phyloP scores from a whole-genome alignment of 179 eudicot species.

The Beta lomatogona region DNA sequence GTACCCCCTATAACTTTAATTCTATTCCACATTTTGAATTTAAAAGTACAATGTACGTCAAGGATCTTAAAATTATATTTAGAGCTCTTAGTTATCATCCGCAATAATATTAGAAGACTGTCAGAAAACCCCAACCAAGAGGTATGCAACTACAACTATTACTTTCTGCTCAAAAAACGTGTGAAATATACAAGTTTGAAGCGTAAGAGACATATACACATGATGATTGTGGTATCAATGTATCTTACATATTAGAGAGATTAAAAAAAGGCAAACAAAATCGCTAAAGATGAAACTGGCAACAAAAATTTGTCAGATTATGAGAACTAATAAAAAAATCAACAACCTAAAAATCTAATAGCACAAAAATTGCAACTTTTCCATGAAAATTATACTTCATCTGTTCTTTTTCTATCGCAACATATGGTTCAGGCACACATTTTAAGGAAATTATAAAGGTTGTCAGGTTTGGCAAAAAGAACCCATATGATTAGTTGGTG shows the following conservation, averaged over 20 bases:
- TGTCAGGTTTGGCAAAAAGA: too few relatives aligned
- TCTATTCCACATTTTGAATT: too few relatives aligned
- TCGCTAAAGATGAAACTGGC: background rate
- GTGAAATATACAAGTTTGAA: constrained; percentile 6
- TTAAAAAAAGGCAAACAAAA: constrained; percentile 2
- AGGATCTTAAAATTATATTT: too few relatives aligned
- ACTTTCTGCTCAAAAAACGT: background rate
- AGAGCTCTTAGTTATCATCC: background rate
- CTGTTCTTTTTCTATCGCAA: too few relatives aligned
- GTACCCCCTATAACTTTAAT: too few relatives aligned
- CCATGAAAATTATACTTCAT: background rate
- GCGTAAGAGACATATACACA: background rate
- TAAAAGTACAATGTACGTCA: too few relatives aligned
- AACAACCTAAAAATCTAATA: background rate
- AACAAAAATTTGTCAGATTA: background rate
- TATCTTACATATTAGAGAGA: background rate
- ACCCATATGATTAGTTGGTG: too few relatives aligned
- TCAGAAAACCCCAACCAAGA: background rate
- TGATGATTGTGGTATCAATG: background rate
- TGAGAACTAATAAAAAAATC: background rate
- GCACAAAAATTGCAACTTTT: background rate
- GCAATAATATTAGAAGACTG: background rate
- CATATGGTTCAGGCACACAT: too few relatives aligned
- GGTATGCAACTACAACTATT: background rate
- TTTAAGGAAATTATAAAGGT: too few relatives aligned